Evolutionary conservation across 2,329 filamentous ascomycete genomes (phyloP).

Genomic region (Ophiosphaerella narmari): DNA sequence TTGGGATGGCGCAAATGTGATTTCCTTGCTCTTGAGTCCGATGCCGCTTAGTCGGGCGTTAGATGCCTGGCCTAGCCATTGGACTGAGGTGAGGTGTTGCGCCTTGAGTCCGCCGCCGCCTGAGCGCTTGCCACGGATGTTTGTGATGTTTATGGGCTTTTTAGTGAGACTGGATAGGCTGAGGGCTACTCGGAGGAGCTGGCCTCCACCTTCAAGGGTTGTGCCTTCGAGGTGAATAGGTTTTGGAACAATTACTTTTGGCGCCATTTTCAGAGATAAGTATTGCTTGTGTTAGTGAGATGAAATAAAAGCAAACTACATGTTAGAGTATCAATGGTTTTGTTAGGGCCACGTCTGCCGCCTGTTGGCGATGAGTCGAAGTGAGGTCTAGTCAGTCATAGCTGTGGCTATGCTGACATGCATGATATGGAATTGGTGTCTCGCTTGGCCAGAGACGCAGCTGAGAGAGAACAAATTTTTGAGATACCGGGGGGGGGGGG

Average conservation of each 20-base stretch:
- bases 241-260: conserved; percentile 1
- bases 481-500: not conserved
- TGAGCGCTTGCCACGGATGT: conserved; percentile 59
- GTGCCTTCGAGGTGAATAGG: conserved; percentile 55
- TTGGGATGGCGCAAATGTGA: conserved; percentile 42
- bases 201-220: conserved; percentile 66
- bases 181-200: conserved; percentile 62
- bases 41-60: conserved; percentile 50
- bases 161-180: conserved; percentile 59
- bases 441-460: not conserved
- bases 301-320: not conserved
- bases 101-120: conserved; percentile 61
- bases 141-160: conserved; percentile 55
- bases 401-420: conserved; percentile 17
- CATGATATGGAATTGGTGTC: not conserved
- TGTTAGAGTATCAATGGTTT: too few species aligned
- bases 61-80: conserved; percentile 57
- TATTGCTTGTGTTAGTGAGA: not conserved
- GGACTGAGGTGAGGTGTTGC: conserved; percentile 61
- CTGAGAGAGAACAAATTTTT: not conserved
- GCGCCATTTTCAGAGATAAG: conserved; percentile 7
- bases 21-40: conserved; percentile 49
- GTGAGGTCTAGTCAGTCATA: conserved; percentile 20
- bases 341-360: not conserved
- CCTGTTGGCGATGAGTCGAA: conserved; percentile 22